phyloP scores from a whole-genome alignment of 345 rosid genomes.

The Sapria himalayana region DNA sequence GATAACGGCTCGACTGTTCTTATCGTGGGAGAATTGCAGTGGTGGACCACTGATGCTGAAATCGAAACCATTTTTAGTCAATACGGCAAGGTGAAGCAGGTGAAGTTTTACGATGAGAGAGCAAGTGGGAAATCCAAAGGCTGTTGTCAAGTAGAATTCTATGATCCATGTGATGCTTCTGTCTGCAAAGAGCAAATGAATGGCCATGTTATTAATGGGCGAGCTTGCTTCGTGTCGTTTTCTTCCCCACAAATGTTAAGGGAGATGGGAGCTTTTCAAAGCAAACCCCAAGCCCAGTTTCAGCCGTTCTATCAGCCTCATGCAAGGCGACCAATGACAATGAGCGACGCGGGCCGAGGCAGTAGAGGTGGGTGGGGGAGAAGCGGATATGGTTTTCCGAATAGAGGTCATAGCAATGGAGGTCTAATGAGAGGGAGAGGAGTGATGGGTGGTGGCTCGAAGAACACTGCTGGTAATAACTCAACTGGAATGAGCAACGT shows the following conservation, averaged over 20 bases:
- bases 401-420: slow-evolving; percentile 44
- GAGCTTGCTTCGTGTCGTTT: slow-evolving; percentile 70
- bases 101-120: slow-evolving; percentile 69
- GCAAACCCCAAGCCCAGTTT: slow-evolving; percentile 43
- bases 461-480: slow-evolving; percentile 28
- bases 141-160: slow-evolving; percentile 72
- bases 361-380: slow-evolving; percentile 66
- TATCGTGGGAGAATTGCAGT: slow-evolving; percentile 62
- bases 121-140: slow-evolving; percentile 88
- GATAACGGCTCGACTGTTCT: slow-evolving; percentile 59
- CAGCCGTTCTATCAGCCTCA: slow-evolving; percentile 46
- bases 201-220: slow-evolving; percentile 46
- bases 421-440: slow-evolving; percentile 57
- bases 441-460: slow-evolving; percentile 25
- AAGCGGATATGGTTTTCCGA: slow-evolving; percentile 40
- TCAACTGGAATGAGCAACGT: slow-evolving; percentile 22
- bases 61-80: slow-evolving; percentile 46
- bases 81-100: slow-evolving; percentile 63
- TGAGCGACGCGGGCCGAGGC: slow-evolving; percentile 47
- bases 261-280: slow-evolving; percentile 62
- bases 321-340: slow-evolving; percentile 45
- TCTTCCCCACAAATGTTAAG: slow-evolving; percentile 66
- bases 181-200: slow-evolving; percentile 78
- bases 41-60: slow-evolving; percentile 93
- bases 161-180: slow-evolving; percentile 43